phyloP scores from a whole-genome alignment of 495 filamentous ascomycete species.

The Pyrenula massariospora region DNA sequence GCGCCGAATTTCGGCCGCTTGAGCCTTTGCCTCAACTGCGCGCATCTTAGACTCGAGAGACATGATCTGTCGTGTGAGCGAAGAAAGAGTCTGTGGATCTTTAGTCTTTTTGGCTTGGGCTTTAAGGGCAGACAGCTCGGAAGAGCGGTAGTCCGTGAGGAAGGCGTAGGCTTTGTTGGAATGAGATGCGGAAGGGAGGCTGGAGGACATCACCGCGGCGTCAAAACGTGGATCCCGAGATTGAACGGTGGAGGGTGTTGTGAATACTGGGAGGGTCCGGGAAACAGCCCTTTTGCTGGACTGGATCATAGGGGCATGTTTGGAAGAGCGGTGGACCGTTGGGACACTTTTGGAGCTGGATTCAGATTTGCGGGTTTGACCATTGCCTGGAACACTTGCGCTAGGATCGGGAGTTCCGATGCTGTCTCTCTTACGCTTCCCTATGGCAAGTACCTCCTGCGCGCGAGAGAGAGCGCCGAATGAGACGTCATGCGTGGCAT shows the following conservation, averaged over 20 bases:
- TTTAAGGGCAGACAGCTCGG: conserved; percentile 66
- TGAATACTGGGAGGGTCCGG: conserved; percentile 62
- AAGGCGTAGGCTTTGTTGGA: conserved; percentile 67
- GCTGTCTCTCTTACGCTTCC: conserved; percentile 30
- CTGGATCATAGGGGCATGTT: conserved; percentile 76
- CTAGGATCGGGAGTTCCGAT: conserved; percentile 11
- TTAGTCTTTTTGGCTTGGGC: conserved; percentile 52
- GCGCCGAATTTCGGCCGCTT: conserved; percentile 49
- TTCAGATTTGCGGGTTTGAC: conserved; percentile 25
- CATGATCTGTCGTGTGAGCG: conserved; percentile 51
- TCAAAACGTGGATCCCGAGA: conserved; percentile 86
- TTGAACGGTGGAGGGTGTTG: conserved; percentile 25
- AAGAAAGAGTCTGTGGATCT: conserved; percentile 47
- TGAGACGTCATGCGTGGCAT: conserved; percentile 44
- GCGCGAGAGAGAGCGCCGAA: conserved; percentile 85
- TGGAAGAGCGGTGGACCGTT: conserved; percentile 48
- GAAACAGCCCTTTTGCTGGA: conserved; percentile 74
- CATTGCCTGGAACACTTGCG: conserved; percentile 17
- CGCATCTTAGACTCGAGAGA: conserved; percentile 61
- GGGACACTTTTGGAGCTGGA: conserved; percentile 4
- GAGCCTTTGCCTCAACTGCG: conserved; percentile 52
- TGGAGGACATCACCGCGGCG: conserved; percentile 28
- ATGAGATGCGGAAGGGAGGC: conserved; percentile 24
- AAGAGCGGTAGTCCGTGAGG: conserved; percentile 68
- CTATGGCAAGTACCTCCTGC: conserved; percentile 49